These are phyloP conservation scores for Oryza nivara DNA, from an alignment of 176 grass and related monocot genomes.

Conservation along the genomic window DNA sequence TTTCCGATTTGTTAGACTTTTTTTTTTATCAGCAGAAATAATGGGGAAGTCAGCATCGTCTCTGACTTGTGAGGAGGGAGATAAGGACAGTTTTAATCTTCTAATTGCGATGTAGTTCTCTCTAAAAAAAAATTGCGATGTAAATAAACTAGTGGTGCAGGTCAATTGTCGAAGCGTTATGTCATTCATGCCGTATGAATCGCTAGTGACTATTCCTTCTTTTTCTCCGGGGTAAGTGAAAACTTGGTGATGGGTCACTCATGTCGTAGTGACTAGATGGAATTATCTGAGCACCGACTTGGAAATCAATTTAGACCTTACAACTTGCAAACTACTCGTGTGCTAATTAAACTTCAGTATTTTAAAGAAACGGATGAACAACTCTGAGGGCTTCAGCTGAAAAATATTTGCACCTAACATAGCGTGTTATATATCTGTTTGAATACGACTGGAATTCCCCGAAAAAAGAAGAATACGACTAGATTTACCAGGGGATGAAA, in stretches of 20 bases:
- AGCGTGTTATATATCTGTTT: not conserved
- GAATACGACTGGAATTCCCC: not conserved
- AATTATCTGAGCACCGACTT: not conserved
- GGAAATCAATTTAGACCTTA: not conserved
- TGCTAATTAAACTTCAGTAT: not conserved
- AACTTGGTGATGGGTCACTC: not conserved
- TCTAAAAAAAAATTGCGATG: not conserved
- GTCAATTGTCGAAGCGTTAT: too few relatives aligned
- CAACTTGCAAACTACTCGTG: not conserved
- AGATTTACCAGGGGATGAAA: not conserved
- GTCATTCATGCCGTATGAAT: too few relatives aligned
- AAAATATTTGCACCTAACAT: not conserved
- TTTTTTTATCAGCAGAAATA: not conserved
- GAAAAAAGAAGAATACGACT: too few relatives aligned
- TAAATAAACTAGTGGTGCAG: too few relatives aligned
- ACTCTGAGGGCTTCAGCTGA: not conserved
- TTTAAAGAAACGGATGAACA: not conserved
- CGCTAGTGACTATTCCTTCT: too few relatives aligned
- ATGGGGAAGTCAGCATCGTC: not conserved
- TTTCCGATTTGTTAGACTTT: constrained; percentile 6
- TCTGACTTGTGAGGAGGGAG: not conserved
- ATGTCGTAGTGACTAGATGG: not conserved
- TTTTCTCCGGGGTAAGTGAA: not conserved
- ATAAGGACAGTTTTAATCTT: not conserved
- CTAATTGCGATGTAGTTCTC: not conserved